Evolutionary conservation across 164 flowering plant species (phyloP).

Genomic region (Macadamia integrifolia): DNA sequence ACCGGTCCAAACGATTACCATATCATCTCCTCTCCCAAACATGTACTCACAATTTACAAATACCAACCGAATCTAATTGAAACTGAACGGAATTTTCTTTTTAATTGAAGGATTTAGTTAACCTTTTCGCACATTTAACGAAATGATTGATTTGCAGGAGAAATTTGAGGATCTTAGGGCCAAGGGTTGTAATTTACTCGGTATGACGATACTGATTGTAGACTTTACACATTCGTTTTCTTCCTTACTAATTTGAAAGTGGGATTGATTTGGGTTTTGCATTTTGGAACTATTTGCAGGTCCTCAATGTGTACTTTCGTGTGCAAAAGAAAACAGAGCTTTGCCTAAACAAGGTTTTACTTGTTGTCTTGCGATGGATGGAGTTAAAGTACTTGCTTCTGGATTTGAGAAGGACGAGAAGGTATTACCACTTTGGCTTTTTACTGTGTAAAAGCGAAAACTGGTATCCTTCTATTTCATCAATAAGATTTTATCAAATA

Average conservation of each 20-base stretch:
- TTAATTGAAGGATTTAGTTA: not conserved
- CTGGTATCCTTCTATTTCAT: no score
- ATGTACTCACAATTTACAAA: constrained; percentile 27
- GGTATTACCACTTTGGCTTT: constrained; percentile 30
- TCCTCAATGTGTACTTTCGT: constrained; percentile 84
- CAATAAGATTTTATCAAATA: no score
- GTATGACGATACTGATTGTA: constrained; percentile 17
- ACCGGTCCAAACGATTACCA: constrained; percentile 66
- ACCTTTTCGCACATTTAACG: no score
- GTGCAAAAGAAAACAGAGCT: constrained; percentile 73
- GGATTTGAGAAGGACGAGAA: constrained; percentile 85
- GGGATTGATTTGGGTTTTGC: not conserved
- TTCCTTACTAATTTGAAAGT: not conserved
- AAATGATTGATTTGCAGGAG: constrained; percentile 46
- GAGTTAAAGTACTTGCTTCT: constrained; percentile 79
- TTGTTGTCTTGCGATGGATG: constrained; percentile 98
- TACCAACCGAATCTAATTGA: not conserved
- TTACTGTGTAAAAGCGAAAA: no score
- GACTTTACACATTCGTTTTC: not conserved
- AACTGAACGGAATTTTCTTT: not conserved
- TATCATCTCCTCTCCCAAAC: constrained; percentile 68
- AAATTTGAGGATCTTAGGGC: constrained; percentile 74
- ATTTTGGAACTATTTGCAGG: constrained; percentile 39
- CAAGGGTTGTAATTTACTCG: constrained; percentile 78
- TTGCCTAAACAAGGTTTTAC: constrained; percentile 76